Percentiles rank a stretch among this genome's conserved stretches.
Conservation (phyloP, 2,329 filamentous ascomycete species). For the Cryphonectria naterciae region DNA sequence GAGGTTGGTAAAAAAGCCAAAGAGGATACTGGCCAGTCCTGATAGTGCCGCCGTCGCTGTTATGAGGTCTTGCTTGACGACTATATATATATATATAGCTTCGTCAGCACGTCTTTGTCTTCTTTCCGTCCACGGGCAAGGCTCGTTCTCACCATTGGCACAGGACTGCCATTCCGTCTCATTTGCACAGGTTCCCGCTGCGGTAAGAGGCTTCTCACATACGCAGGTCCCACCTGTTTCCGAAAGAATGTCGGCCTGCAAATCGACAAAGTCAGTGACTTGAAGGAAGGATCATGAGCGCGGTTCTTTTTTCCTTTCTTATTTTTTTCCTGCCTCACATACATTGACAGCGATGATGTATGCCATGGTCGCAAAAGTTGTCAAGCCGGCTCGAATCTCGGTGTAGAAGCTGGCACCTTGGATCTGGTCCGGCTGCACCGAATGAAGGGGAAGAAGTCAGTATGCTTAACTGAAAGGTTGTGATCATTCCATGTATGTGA, state of each 20-base stretch:
- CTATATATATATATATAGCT: not conserved
- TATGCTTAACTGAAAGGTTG: not conserved
- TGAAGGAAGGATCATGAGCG: not conserved
- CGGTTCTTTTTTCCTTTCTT: not conserved
- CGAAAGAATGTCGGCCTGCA: slow-evolving; percentile 70
- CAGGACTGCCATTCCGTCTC: slow-evolving; percentile 41
- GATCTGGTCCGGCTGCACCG: slow-evolving; percentile 65
- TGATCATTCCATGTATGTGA: not conserved
- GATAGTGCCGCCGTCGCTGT: slow-evolving; percentile 83
- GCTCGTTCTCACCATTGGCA: slow-evolving; percentile 17
- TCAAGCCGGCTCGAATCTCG: slow-evolving; percentile 78
- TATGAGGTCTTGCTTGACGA: slow-evolving; percentile 74
- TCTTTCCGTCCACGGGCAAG: slow-evolving; percentile 36
- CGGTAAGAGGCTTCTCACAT: slow-evolving; percentile 54
- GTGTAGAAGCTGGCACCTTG: slow-evolving; percentile 72
- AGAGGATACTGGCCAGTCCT: slow-evolving; percentile 74
- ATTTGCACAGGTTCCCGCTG: slow-evolving; percentile 52
- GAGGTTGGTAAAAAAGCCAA: slow-evolving; percentile 81
- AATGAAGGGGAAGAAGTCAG: not conserved
- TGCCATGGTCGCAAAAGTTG: slow-evolving; percentile 81
- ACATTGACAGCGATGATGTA: slow-evolving; percentile 78
- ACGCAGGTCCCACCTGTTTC: slow-evolving; percentile 78
- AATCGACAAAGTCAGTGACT: slow-evolving; percentile 31
- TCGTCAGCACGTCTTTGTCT: not conserved
- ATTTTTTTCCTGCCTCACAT: slow-evolving; percentile 47